These are phyloP conservation scores for Trichosporon asahii DNA, from an alignment of 1,284 basidiomycete species.

Conservation along the genomic window DNA sequence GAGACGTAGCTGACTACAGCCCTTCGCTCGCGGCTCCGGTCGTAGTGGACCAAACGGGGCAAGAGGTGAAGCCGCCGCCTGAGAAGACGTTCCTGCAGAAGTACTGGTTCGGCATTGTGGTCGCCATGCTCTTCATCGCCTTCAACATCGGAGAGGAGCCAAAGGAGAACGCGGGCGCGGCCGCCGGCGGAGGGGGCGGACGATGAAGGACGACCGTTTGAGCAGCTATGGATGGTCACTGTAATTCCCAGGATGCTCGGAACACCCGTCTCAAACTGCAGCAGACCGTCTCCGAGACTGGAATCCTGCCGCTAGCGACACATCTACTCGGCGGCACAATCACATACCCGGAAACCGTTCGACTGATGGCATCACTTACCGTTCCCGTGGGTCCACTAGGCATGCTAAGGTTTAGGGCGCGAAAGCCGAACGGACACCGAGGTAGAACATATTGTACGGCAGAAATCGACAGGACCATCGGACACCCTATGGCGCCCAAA, in stretches of 20 bases:
- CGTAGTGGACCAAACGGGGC: constrained; percentile 63
- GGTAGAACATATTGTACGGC: not conserved
- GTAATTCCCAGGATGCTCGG: not conserved
- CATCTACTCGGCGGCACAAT: not conserved
- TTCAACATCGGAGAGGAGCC: constrained; percentile 35
- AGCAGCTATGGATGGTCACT: not conserved
- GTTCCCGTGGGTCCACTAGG: not conserved
- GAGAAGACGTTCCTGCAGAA: constrained; percentile 81
- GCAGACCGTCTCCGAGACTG: not conserved
- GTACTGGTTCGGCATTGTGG: constrained; percentile 78
- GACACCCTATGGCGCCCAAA: not conserved
- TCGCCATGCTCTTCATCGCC: constrained; percentile 55
- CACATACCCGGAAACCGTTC: not conserved
- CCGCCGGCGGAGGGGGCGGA: not conserved
- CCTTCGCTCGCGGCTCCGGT: constrained; percentile 58
- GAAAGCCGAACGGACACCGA: no score
- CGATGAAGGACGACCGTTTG: not conserved
- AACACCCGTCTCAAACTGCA: not conserved
- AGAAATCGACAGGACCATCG: not conserved
- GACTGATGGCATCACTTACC: not conserved
- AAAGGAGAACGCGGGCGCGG: not conserved
- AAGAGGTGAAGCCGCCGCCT: constrained; percentile 59
- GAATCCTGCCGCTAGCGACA: no score
- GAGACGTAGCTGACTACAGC: constrained; percentile 12
- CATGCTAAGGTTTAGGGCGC: not conserved